phyloP scores from a whole-genome alignment of 805 yeast genomes.

The Candida hispaniensis region DNA sequence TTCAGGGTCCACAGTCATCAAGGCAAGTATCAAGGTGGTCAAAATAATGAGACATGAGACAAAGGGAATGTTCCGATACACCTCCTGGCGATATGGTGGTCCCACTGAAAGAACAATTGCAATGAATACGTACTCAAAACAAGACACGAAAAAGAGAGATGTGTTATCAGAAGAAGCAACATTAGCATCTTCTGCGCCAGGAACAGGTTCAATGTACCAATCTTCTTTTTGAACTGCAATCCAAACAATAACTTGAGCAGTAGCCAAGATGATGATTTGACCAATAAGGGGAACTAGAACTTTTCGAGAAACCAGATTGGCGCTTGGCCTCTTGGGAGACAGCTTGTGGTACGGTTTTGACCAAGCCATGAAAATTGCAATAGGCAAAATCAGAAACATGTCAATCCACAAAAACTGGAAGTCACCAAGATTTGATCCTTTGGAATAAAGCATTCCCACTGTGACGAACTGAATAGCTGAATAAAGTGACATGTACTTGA shows the following conservation, averaged over 20 bases:
- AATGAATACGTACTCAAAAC: constrained; percentile 77
- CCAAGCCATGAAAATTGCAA: constrained; percentile 97
- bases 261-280: constrained; percentile 51
- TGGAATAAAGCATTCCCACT: constrained; percentile 70
- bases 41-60: constrained; percentile 49
- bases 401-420: constrained; percentile 95
- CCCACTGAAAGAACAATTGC: constrained; percentile 85
- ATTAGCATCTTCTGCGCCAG: constrained; percentile 68
- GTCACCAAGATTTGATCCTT: constrained; percentile 91
- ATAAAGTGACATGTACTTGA: constrained; percentile 94
- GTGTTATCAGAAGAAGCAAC: constrained; percentile 89
- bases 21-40: constrained; percentile 36
- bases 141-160: constrained; percentile 64
- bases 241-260: constrained; percentile 68
- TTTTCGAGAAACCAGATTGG: constrained; percentile 83
- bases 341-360: constrained; percentile 59
- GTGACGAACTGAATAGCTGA: constrained; percentile 93
- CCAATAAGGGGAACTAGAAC: constrained; percentile 74
- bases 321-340: constrained; percentile 74
- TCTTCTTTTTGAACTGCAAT: constrained; percentile 37
- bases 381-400: constrained; percentile 77
- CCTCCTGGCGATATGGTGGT: constrained; percentile 82
- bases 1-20: constrained; percentile 44
- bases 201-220: constrained; percentile 76
- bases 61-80: constrained; percentile 55